Conservation (phyloP, 768 basidiomycete genomes). For the Udeniomyces megalosporus region DNA sequence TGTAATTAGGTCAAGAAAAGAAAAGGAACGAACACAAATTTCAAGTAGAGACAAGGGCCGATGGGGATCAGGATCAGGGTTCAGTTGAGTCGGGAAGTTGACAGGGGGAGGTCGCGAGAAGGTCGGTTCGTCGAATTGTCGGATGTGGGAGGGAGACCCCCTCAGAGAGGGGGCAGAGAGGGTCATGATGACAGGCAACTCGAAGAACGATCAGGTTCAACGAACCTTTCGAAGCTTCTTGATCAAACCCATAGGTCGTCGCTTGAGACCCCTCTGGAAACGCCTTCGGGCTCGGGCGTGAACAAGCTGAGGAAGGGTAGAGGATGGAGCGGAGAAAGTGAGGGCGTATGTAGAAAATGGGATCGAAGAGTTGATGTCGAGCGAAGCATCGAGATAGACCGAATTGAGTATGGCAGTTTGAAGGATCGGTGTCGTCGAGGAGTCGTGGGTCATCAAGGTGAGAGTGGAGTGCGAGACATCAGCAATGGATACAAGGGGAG, state of each 20-base stretch:
- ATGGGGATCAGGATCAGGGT: not conserved
- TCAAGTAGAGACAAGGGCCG: not conserved
- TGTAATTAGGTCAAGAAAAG: not conserved
- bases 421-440: no score
- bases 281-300: slow-evolving; percentile 96
- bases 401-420: no score
- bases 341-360: not conserved
- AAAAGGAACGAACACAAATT: not conserved
- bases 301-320: slow-evolving; percentile 48
- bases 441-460: no score
- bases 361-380: not conserved
- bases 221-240: slow-evolving; percentile 83
- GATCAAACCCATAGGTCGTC: slow-evolving; percentile 93
- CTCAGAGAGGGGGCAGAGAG: not conserved
- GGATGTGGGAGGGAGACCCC: not conserved
- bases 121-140: not conserved
- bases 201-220: no score
- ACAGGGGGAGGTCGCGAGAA: not conserved
- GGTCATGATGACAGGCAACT: not conserved
- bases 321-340: not conserved
- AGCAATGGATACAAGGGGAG: no score
- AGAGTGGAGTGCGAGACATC: no score
- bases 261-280: slow-evolving; percentile 97
- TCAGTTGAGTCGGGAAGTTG: not conserved
- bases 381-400: not conserved